Evolutionary conservation across 2,329 filamentous ascomycete genomes (phyloP), one percentile per base, ranked within the genome.

Genomic region (Lasiodiplodia hormozganensis): DNA sequence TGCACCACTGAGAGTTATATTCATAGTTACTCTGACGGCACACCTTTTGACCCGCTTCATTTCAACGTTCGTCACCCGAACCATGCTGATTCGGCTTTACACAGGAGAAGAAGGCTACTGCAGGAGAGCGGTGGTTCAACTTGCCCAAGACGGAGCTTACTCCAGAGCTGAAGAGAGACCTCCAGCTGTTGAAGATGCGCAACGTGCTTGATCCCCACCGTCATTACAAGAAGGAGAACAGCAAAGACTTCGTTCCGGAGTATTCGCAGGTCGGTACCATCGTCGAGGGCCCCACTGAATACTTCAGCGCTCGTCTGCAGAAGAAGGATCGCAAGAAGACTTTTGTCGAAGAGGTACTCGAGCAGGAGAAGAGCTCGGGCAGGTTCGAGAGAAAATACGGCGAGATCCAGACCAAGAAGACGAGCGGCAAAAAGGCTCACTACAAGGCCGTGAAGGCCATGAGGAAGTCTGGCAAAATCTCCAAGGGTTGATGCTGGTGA

Each of bases 221-320:
- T 62, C 92, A 95, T 75, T 97, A 97, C 85, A 96, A 95, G 79
- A 98, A 97, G 80, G 90, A 95, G 64, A 87, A 83, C 62, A 86
- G 88, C 67, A 94, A 91, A 76, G 85, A 87, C 69, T 84, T 88
- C 70, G 82, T 91, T 1, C 96, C 96, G 1, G 89, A 93, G 70
- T 98, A 92, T 77, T 96, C 92, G 23, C 93, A 97, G 74, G 88
- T 97, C 34, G 96, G 95, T 68, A 95, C 92, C 6, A 88, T 99
- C 69, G 87, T 97, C 68, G 91, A 96, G 75, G 94, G 94, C 1
- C 90, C 94, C 1, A 94, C 93, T 0, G 95, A 98, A 76, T 97
- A 90, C 81, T 93, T 90, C 83, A 94, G 87, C 76, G 87, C 89
- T 23, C 89, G 95, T 68, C 85, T 98, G 70, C 89, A 90, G 68